These are phyloP conservation scores for Fusarium piperis DNA, from an alignment of 2,329 filamentous ascomycete species.

Conservation along the genomic window DNA sequence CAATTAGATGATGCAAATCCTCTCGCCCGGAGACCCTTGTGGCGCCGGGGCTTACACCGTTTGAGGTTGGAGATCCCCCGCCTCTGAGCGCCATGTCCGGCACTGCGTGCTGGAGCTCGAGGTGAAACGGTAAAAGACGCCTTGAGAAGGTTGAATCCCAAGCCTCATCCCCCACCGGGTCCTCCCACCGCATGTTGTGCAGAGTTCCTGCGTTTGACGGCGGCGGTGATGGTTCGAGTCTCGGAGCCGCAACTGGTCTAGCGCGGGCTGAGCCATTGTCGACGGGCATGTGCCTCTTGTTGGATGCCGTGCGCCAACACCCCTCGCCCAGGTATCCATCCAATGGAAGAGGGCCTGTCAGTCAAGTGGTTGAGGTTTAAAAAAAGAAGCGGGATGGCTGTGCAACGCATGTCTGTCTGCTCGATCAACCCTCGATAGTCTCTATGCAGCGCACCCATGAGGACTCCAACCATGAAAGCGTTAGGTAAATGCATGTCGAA, in stretches of 20 bases:
- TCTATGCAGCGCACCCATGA: not conserved
- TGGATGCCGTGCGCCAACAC: constrained; percentile 28
- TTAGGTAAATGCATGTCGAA: not conserved
- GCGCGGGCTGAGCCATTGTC: constrained; percentile 33
- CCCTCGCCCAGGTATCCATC: constrained; percentile 3
- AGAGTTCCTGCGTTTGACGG: constrained; percentile 39
- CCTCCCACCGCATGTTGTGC: constrained; percentile 33
- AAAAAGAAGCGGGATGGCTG: constrained; percentile 45
- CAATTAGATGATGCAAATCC: constrained; percentile 5
- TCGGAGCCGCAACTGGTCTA: constrained; percentile 31
- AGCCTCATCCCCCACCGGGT: constrained; percentile 26
- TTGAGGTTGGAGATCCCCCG: constrained; percentile 32
- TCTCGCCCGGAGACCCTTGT: constrained; percentile 18
- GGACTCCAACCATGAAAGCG: not conserved
- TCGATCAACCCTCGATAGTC: not conserved
- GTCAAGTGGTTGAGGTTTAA: constrained; percentile 28
- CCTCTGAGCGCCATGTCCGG: constrained; percentile 28
- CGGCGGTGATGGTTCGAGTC: constrained; percentile 33
- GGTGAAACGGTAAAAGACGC: constrained; percentile 34
- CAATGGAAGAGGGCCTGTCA: constrained; percentile 17
- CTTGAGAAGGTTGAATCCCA: constrained; percentile 30
- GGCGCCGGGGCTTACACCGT: constrained; percentile 35
- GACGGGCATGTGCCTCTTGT: constrained; percentile 28
- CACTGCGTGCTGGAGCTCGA: constrained; percentile 10
- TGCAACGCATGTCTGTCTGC: constrained; percentile 29